These are phyloP conservation scores for Aaosphaeria arxii DNA, from an alignment of 2,329 filamentous ascomycete genomes.

Conservation along the genomic window DNA sequence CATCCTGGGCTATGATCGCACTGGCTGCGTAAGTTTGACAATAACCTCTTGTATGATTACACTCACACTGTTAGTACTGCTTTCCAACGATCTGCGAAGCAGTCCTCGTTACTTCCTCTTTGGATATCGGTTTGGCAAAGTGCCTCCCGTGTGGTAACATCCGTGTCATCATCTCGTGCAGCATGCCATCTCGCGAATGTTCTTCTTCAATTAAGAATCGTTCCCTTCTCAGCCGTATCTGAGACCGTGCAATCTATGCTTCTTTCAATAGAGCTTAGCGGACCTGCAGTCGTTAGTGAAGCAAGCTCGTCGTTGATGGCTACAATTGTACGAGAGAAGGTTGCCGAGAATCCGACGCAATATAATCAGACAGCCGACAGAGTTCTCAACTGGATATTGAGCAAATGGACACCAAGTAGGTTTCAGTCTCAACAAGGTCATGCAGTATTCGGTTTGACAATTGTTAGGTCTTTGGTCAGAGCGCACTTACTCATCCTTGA, in stretches of 20 bases:
- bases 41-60: background rate
- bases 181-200: constrained; percentile 71
- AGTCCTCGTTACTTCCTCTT: constrained; percentile 36
- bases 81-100: constrained; percentile 22
- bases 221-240: constrained; percentile 65
- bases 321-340: constrained; percentile 63
- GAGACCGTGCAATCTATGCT: constrained; percentile 72
- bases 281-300: constrained; percentile 76
- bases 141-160: constrained; percentile 66
- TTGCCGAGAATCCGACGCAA: constrained; percentile 65
- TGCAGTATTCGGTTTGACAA: background rate
- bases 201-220: constrained; percentile 63
- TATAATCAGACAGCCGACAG: constrained; percentile 67
- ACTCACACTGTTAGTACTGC: constrained; percentile 19
- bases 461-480: constrained; percentile 52
- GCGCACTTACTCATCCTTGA: constrained; percentile 61
- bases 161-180: constrained; percentile 68
- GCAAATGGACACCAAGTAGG: constrained; percentile 78
- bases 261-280: constrained; percentile 74
- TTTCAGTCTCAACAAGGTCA: constrained; percentile 2
- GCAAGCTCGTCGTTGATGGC: constrained; percentile 72
- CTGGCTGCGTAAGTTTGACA: constrained; percentile 64
- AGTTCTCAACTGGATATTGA: constrained; percentile 77
- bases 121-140: constrained; percentile 79
- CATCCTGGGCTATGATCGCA: constrained; percentile 83